Conservation (phyloP, 352 stramenopile species). For the Detonula confervacea region DNA sequence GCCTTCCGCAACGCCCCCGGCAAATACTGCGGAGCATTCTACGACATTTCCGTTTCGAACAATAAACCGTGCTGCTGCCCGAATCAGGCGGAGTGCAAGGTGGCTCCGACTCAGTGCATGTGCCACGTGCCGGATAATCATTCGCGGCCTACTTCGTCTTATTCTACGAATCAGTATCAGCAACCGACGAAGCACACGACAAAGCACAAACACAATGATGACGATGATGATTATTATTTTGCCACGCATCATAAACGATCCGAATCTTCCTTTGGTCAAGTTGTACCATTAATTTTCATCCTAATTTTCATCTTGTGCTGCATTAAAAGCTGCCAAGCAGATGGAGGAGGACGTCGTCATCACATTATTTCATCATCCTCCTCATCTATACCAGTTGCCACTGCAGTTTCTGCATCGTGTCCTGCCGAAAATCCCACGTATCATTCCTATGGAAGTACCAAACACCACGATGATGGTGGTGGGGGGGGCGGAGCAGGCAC, state of each 20-base stretch:
- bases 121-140: too few relatives aligned
- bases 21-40: slow-evolving; percentile 39
- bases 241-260: too few relatives aligned
- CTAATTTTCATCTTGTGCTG: slow-evolving; percentile 10
- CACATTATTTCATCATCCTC: too few relatives aligned
- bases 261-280: too few relatives aligned
- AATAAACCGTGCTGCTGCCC: slow-evolving; percentile 47
- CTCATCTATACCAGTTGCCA: slow-evolving; percentile 23
- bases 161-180: too few relatives aligned
- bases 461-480: not conserved
- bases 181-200: too few relatives aligned
- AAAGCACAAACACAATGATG: too few relatives aligned
- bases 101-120: slow-evolving; percentile 36
- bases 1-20: slow-evolving; percentile 36
- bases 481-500: slow-evolving; percentile 20
- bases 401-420: slow-evolving; percentile 12
- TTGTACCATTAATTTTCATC: slow-evolving; percentile 9
- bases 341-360: not conserved
- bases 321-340: slow-evolving; percentile 1
- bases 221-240: too few relatives aligned
- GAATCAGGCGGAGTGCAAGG: slow-evolving; percentile 22
- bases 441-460: slow-evolving; percentile 31
- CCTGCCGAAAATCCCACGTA: slow-evolving; percentile 34
- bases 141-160: too few relatives aligned
- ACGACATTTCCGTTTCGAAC: not conserved